These are phyloP conservation scores for Marasmius sp. DNA, from an alignment of 1,284 basidiomycete species.

Conservation along the genomic window DNA sequence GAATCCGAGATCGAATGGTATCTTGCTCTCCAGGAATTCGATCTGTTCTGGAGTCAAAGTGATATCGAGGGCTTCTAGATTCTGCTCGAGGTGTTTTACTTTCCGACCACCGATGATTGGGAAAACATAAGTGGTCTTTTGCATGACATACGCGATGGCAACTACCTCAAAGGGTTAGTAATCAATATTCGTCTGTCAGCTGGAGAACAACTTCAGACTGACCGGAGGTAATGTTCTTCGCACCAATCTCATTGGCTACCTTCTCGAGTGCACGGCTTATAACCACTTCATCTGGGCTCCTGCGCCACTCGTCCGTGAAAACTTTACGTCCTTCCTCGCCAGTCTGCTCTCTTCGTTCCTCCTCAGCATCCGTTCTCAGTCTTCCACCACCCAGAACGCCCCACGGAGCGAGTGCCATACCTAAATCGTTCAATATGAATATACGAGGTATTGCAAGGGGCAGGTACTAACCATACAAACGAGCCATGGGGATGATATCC, in stretches of 20 bases:
- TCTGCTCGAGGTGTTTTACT: neutral
- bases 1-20: neutral
- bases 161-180: neutral
- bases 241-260: constrained; percentile 1
- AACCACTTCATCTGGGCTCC: constrained; percentile 38
- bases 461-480: constrained; percentile 35
- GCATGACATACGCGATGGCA: constrained; percentile 6
- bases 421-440: neutral
- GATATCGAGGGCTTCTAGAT: constrained; percentile 2
- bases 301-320: constrained; percentile 32
- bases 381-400: constrained; percentile 45
- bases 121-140: constrained; percentile 4
- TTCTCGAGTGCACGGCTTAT: constrained; percentile 23
- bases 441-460: neutral
- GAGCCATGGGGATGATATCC: constrained; percentile 56
- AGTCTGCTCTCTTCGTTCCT: constrained; percentile 33
- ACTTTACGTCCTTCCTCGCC: constrained; percentile 43
- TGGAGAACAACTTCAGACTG: neutral
- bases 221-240: constrained; percentile 5
- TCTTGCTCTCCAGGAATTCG: neutral
- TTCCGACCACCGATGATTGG: constrained; percentile 1
- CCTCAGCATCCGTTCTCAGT: constrained; percentile 48
- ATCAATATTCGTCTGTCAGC: neutral
- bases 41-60: neutral
- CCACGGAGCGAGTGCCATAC: constrained; percentile 5